These are phyloP conservation scores for Mrakia hoshinonis DNA, from an alignment of 768 basidiomycete genomes.

Conservation along the genomic window DNA sequence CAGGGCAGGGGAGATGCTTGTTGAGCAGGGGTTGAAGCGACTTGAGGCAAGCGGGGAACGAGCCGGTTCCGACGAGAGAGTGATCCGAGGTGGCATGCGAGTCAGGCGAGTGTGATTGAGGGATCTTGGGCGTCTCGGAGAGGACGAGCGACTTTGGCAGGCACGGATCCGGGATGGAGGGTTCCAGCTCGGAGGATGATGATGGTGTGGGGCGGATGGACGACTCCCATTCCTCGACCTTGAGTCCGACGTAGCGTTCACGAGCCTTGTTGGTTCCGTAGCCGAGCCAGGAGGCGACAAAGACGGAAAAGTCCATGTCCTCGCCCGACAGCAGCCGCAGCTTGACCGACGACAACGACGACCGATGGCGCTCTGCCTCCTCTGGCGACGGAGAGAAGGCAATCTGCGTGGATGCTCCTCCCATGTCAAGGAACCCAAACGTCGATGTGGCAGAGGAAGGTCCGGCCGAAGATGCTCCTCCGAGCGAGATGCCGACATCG, in stretches of 20 bases:
- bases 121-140: conserved; percentile 46
- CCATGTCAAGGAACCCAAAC: conserved; percentile 98
- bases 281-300: conserved; percentile 96
- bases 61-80: conserved; percentile 73
- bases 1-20: conserved; percentile 67
- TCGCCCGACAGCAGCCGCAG: conserved; percentile 72
- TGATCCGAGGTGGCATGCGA: conserved; percentile 51
- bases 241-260: conserved; percentile 74
- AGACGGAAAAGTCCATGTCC: conserved; percentile 82
- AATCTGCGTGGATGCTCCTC: conserved; percentile 96
- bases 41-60: conserved; percentile 72
- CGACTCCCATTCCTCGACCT: conserved; percentile 53
- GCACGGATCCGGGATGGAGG: conserved; percentile 69
- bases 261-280: conserved; percentile 97
- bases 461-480: not conserved
- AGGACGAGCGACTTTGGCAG: conserved; percentile 67
- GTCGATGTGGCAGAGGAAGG: not conserved
- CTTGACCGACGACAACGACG: conserved; percentile 63
- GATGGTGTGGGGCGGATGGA: not conserved
- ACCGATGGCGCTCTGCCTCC: conserved; percentile 44
- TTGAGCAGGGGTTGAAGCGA: conserved; percentile 70
- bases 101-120: conserved; percentile 35
- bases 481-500: conserved; percentile 5
- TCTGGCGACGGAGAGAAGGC: conserved; percentile 76
- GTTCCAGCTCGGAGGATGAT: not conserved